Evolutionary conservation across 225 moss, liverwort and hornwort species (phyloP), one percentile per base, ranked within the genome.

Genomic region (Rhytidiadelphus loreus): DNA sequence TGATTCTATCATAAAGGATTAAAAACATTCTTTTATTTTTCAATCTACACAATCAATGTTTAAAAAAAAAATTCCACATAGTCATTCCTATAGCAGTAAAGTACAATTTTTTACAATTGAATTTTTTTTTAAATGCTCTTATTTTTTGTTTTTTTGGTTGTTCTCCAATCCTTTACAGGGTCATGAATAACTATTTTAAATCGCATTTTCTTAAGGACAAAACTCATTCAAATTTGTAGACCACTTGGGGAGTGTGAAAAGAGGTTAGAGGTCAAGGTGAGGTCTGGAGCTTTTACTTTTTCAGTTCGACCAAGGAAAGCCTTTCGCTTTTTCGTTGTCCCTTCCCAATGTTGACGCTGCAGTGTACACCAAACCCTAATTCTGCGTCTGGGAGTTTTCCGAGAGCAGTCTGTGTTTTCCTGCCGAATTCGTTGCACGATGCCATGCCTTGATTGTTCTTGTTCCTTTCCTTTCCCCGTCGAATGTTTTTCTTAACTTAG

Each of bases 351-450:
- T 25, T 17, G 41, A 83, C 23, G 57, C 60, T 80, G 80, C 62
- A 70, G 64, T 35, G 56, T 41, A 13, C 81, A n/a, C 58, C 64
- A 82, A 91, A 65, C 91, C 91, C 91, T 91, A 91, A 91, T 91
- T 86, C 50, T 79, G 80, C 74, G 83, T 72, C 35, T 30, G 44
- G 23, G 64, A 61, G n/a, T 46, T 63, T n/a, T 30, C 59, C 33
- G 68, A 68, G 44, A 19, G 18, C 35, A 30, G 21, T 7, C 33
- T 22, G 53, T 29, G 50, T 56, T 81, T 77, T 65, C 72, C 64
- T 72, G 71, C 39, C 24, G 70, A 87, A 80, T 63, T 41, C 48
- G n/a, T 46, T 84, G 71, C 72, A 72, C 59, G 26, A 86, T 90
- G 86, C 63, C 85, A 69, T 87, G 69, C 48, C 50, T 48, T 63